Evolutionary conservation across 2,329 filamentous ascomycete species (phyloP).

Genomic region (Aspergillus sp.): DNA sequence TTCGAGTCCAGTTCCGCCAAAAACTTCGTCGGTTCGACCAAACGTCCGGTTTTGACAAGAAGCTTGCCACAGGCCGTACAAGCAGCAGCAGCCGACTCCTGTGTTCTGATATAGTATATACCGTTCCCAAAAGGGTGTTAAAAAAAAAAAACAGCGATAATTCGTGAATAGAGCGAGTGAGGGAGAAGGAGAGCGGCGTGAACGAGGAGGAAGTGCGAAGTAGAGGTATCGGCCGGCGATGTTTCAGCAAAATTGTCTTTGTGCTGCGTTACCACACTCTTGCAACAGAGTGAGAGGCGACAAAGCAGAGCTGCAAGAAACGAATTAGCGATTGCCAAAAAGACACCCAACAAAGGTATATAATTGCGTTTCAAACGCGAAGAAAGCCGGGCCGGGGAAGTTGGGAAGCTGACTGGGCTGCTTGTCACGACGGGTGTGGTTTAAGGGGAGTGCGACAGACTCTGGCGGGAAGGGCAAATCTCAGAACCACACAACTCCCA

Average conservation of each 20-base stretch:
- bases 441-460: conserved; percentile 27
- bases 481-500: conserved; percentile 19
- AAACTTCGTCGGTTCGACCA: conserved; percentile 4
- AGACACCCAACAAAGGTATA: background rate
- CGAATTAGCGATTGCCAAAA: conserved; percentile 5
- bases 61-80: conserved; percentile 4
- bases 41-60: conserved; percentile 10
- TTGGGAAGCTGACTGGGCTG: conserved; percentile 13
- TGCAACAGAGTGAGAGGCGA: conserved; percentile 4
- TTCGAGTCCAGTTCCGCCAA: conserved; percentile 9
- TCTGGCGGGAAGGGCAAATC: conserved; percentile 25
- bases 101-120: background rate
- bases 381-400: conserved; percentile 13
- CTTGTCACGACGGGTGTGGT: conserved; percentile 20
- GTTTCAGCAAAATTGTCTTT: conserved; percentile 23
- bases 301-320: conserved; percentile 7
- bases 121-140: background rate
- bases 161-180: conserved; percentile 6
- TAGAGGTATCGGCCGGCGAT: conserved; percentile 24
- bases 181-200: conserved; percentile 12
- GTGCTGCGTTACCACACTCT: conserved; percentile 16
- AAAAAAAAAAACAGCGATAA: conserved; percentile 1
- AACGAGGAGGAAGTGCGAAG: conserved; percentile 11
- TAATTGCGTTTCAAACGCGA: conserved; percentile 10
- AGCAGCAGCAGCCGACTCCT: background rate